Base-by-base conservation (phyloP, 2,329 filamentous ascomycete species). In the Xylariales sp. region DNA sequence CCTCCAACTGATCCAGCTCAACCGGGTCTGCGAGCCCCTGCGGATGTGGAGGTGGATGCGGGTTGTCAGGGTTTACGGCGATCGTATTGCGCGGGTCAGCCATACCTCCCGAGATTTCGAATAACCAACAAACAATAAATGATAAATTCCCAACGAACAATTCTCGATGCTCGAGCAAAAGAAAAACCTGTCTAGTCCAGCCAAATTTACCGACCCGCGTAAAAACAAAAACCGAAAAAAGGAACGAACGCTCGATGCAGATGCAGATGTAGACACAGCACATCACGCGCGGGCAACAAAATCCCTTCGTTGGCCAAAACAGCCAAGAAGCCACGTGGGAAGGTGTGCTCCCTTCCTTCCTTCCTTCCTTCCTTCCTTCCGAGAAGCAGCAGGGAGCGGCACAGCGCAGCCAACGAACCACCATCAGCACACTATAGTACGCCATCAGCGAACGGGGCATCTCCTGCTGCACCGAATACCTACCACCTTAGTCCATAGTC, bases 1-100 rank as follows among this genome's bases (percentile, higher is more conserved):
- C n/a, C 49, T 67, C 69, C 18, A 71, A 18, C 12, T 57, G 62
- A 45, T 71, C 65, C 10, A 49, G 59, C 56, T 66, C 39, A 41
- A 14, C 39, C 1, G 9, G 62, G 6, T 67, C 52, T 34, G 23
- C 64, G 23, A 18, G 41, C 41, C 65, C 50, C 36, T 18, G 54
- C n/a, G 53, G n/a, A 4, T 55, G 30, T 9, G 34, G 43, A 16
- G 53, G 36, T 8, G 45, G 36, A 28, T 52, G 55, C 34, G 36
- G 12, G 18, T 39, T 48, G 34, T 50, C 50, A 18, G 30, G 39
- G 50, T n/a, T 32, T 28, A 39, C 32, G 43, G 14, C 18, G n/a
- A 32, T 43, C 32, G 45, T 18, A 16, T 52, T 28, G 12, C 23
- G 32, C 32, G 46, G 12, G 12, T 52, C 28, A 12, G 14, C 36